Conservation (phyloP, 2,329 filamentous ascomycete genomes). For the Beauveria scarabaeidicola region DNA sequence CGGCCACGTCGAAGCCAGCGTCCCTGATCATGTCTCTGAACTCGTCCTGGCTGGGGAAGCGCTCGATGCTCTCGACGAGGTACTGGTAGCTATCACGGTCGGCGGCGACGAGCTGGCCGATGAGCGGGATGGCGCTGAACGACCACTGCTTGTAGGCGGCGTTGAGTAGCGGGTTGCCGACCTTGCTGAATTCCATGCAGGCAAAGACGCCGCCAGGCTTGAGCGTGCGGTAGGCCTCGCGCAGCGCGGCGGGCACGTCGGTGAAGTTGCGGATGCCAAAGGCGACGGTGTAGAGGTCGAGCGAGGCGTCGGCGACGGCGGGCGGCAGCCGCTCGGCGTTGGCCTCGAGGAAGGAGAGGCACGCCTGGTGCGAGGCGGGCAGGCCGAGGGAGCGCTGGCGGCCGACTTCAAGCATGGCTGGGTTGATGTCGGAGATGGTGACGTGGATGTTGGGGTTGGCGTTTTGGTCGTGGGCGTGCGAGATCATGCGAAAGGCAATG, state of each 20-base stretch:
- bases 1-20: conserved; percentile 79
- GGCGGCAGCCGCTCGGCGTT: conserved; percentile 71
- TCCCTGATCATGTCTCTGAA: conserved; percentile 76
- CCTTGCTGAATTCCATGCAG: conserved; percentile 89
- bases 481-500: conserved; percentile 92
- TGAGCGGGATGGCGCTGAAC: conserved; percentile 86
- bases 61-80: conserved; percentile 93
- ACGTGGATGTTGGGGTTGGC: conserved; percentile 69
- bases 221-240: conserved; percentile 78
- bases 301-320: conserved; percentile 55
- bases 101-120: conserved; percentile 88
- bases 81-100: conserved; percentile 98
- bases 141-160: conserved; percentile 91
- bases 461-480: conserved; percentile 76
- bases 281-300: conserved; percentile 94
- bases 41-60: conserved; percentile 77
- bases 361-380: conserved; percentile 45
- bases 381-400: conserved; percentile 61
- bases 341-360: conserved; percentile 72
- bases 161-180: conserved; percentile 68
- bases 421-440: conserved; percentile 93
- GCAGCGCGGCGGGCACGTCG: conserved; percentile 73
- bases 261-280: conserved; percentile 98
- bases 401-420: conserved; percentile 86
- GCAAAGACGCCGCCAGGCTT: conserved; percentile 95